phyloP scores from a whole-genome alignment of 2,329 filamentous ascomycete species.

The Colletotrichum australisinense region DNA sequence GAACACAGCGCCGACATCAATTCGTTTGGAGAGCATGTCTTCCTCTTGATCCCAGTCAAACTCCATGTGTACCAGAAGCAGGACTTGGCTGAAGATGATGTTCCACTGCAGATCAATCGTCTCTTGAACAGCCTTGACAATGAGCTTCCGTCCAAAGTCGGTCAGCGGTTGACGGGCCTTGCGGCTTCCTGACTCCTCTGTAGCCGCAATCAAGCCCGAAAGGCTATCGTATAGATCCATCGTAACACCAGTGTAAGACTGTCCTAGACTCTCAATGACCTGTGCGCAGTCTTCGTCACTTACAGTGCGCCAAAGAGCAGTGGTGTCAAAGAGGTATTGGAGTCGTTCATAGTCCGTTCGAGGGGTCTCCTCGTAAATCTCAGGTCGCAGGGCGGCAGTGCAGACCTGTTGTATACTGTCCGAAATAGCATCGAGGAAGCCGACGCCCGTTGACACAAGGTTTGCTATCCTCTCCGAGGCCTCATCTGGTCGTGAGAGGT shows the following conservation, averaged over 20 bases:
- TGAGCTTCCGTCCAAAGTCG: slow-evolving; percentile 79
- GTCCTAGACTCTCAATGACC: slow-evolving; percentile 76
- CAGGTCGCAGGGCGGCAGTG: slow-evolving; percentile 73
- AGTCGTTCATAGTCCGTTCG: slow-evolving; percentile 80
- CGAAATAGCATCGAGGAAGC: slow-evolving; percentile 78
- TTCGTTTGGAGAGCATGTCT: slow-evolving; percentile 67
- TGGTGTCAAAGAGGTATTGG: slow-evolving; percentile 80
- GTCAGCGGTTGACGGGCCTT: slow-evolving; percentile 69
- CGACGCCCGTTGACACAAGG: slow-evolving; percentile 76
- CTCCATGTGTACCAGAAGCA: slow-evolving; percentile 88
- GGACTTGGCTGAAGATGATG: slow-evolving; percentile 83
- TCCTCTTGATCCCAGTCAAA: slow-evolving; percentile 82
- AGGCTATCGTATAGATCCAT: slow-evolving; percentile 66
- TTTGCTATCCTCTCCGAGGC: slow-evolving; percentile 66
- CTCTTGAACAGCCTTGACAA: slow-evolving; percentile 84
- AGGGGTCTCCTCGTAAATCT: slow-evolving; percentile 80
- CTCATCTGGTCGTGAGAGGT: slow-evolving; percentile 65
- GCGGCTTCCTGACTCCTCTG: slow-evolving; percentile 57
- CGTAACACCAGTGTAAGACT: slow-evolving; percentile 70
- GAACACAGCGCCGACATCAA: slow-evolving; percentile 78
- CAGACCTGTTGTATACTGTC: slow-evolving; percentile 76
- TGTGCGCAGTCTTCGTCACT: slow-evolving; percentile 83
- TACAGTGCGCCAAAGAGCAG: slow-evolving; percentile 81
- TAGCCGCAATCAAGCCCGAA: slow-evolving; percentile 54
- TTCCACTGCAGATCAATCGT: slow-evolving; percentile 78